Base-by-base conservation (phyloP, 495 filamentous ascomycete genomes). In the Chaetomium tenue region DNA sequence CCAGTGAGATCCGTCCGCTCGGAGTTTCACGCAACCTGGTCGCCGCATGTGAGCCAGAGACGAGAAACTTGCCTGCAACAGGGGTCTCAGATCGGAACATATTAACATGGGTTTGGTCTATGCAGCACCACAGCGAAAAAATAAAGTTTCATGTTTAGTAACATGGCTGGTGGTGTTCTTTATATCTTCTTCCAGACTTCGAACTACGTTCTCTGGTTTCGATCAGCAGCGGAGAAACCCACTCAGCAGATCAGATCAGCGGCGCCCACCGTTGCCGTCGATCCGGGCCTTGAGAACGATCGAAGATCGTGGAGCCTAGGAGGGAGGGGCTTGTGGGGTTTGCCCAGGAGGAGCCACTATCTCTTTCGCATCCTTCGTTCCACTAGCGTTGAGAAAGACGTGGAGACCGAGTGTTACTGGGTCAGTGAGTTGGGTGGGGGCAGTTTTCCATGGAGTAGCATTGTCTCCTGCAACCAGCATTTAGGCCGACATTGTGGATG, bases 281-380 rank as follows among this genome's bases (percentile, higher is more conserved):
- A 47, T 47, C 42, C 44, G 18, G 44, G 16, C n/a, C n/a, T 15
- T 9, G 40, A 18, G 40, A 44, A 16, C 40, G 51, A 39, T 56
- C 53, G 53, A 40, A 26, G 25, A 33, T 54, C 28, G 51, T 30
- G 16, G 51, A 13, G 13, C 40, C 13, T 6, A 30, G 28, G 33
- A 37, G 6, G 1, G 33, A 37, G 50, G 26, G 47, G 20, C 15
- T 25, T 54, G 30, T 56, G 33, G 18, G 26, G 20, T 54, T 54
- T 54, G 51, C 18, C 30, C 26, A n/a, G 18, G 16, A 39, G 8
- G 30, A 22, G 18, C n/a, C 39, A 37, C 33, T 11, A 25, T 46
- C 37, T 58, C 55, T 46, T 58, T 16, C 26, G 55, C 9, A 58
- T 58, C 55, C 55, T 58, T 58, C 55, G 55, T 23, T 39, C 16